Conservation (phyloP, 116 monocot genomes). For the Papilionanthe hybrid region DNA sequence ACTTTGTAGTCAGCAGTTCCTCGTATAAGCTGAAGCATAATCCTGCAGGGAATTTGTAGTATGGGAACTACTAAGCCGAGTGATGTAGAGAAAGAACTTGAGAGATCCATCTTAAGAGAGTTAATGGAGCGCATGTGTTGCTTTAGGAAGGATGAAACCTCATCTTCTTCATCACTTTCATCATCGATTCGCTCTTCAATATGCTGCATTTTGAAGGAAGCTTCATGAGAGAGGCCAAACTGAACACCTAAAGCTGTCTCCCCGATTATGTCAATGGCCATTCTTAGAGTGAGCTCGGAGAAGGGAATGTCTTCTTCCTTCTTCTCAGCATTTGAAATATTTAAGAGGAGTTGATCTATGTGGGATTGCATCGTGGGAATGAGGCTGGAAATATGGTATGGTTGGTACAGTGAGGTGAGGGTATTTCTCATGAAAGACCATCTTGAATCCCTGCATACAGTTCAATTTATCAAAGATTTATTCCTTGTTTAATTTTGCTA, state of each 20-base stretch:
- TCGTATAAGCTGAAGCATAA: slow-evolving; percentile 44
- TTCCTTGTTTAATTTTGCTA: too few relatives aligned
- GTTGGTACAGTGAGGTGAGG: slow-evolving; percentile 74
- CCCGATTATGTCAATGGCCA: slow-evolving; percentile 78
- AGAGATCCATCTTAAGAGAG: slow-evolving; percentile 81
- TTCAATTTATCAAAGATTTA: too few relatives aligned
- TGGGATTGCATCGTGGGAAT: slow-evolving; percentile 67
- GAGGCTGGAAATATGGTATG: slow-evolving; percentile 54
- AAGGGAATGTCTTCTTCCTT: slow-evolving; percentile 50
- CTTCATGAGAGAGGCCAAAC: slow-evolving; percentile 31
- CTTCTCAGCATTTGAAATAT: slow-evolving; percentile 13
- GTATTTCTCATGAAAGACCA: slow-evolving; percentile 75
- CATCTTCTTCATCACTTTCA: neutral
- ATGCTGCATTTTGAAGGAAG: neutral
- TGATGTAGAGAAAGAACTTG: slow-evolving; percentile 67
- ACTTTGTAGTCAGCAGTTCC: slow-evolving; percentile 56
- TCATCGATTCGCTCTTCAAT: neutral
- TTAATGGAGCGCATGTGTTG: slow-evolving; percentile 59
- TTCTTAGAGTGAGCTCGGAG: slow-evolving; percentile 49
- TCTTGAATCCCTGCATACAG: slow-evolving; percentile 49
- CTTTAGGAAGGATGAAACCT: slow-evolving; percentile 47
- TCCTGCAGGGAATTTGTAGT: slow-evolving; percentile 53
- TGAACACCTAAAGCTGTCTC: slow-evolving; percentile 68
- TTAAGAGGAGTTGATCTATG: slow-evolving; percentile 22
- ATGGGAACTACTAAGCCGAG: slow-evolving; percentile 51